Base-by-base conservation (phyloP, 1,284 basidiomycete species). In the Acaromyces ingoldii region DNA sequence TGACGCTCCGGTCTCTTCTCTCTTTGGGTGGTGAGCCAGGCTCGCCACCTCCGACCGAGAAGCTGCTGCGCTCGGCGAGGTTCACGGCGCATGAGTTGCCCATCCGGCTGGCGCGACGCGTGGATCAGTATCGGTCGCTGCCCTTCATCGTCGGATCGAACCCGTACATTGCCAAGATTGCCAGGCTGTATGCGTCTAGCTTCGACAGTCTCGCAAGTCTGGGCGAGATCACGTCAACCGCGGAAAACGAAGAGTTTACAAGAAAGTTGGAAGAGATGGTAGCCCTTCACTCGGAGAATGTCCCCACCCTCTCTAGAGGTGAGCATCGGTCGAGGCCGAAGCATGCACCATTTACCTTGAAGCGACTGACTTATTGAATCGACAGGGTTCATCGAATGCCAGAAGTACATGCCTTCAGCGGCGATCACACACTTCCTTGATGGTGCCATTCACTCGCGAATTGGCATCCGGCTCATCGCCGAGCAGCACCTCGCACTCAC, bases 271-370 rank as follows among this genome's bases (percentile, higher is more conserved):
- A 84, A 41, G 79, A 81, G 30, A 78, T 92, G 21, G 89, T 92
- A 6, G 81, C 83, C 47, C 81, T 81, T 46, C 90, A 93, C 71
- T 82, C 85, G 3, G 86, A 91, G 75, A 90, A 92, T 70, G 87
- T 92, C 40, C 89, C 89, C 0, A 86, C 85, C 11, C 83, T 93
- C 79, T 88, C 89, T 0, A 88, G 89, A 76, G 90, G 89, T 48
- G 36, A 49, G 37, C 25, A 19, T 31, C 17, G 6, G 21, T 11
- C 40, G 13, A 24, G 19, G 11, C 10, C 21, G 21, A 11, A 24
- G 24, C 6, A 6, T 33, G 26, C 24, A 6, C 13, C 13, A 52
- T 22, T 52, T 52, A 54, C 26, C 45, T 47, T 29, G 17, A 6
- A 2, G 17, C 30, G 44, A 15, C 10, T 19, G 29, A 7, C 26